Base-by-base conservation (phyloP, 106 monocot genomes). In the Allium cepa region DNA sequence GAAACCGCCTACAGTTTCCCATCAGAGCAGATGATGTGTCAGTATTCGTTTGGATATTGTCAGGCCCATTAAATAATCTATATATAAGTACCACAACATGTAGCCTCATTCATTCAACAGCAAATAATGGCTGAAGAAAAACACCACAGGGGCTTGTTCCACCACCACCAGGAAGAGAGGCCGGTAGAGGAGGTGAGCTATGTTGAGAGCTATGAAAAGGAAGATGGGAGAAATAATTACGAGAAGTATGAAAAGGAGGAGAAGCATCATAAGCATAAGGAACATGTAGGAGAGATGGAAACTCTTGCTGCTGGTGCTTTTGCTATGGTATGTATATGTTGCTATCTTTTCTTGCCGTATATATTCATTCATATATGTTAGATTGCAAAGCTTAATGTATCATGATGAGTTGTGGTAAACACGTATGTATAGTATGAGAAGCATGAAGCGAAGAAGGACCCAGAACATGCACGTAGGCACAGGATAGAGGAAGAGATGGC, bases 401-500 rank as follows among this genome's bases (percentile, higher is more conserved):
- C 26, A 60, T 60, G 18, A 10, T 36, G 26, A 27, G 22, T 62
- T 9, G 10, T 10, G 7, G 10, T 62, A 4, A 13, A 28, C 10
- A 12, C 4, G 8, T 62, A 36, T 62, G 26, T 28, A 14, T 76
- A 90, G 90, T 81, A 90, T 15, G 90, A 90, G 86, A 90, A 86
- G 78, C 90, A 90, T 47, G 60, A 86, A 79, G 57, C 73, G 0
- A 86, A 90, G 79, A 90, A 86, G 68, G 73, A 86, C 66, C 83
- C 86, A 8, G 90, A 90, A 80, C 62, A 90, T 72, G 86, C 86
- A 2, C 83, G 81, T 57, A 72, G 53, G 78, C 90, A 90, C 79
- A 86, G 85, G 79, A 60, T 82, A 8, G 85, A 90, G 80, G 90
- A 90, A 76, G 90, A 90, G 73, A 26, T 86, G 0, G 86, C 86